Percentiles rank a stretch among this genome's conserved stretches.
Conservation (phyloP, 768 basidiomycete genomes). For the Pleurotus sapidus region DNA sequence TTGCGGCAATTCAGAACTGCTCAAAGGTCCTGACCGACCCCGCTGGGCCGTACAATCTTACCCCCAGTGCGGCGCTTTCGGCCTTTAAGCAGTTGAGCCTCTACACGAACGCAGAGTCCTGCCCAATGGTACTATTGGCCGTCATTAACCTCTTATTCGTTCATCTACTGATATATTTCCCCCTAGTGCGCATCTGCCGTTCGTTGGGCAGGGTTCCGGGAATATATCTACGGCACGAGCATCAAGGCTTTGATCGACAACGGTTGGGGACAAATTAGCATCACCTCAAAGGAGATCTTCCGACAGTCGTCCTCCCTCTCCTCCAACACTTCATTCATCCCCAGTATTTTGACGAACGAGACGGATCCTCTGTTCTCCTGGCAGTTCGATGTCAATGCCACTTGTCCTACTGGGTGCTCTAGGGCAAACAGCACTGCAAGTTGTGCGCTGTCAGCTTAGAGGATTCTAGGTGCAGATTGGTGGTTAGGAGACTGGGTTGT, state of each 20-base stretch:
- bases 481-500: no score
- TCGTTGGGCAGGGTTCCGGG: conserved; percentile 15
- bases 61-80: conserved; percentile 8
- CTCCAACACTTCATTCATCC: conserved; percentile 10
- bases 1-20: conserved; percentile 16
- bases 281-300: conserved; percentile 13
- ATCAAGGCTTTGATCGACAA: conserved; percentile 11
- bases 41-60: conserved; percentile 12
- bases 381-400: conserved; percentile 14
- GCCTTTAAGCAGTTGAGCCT: conserved; percentile 11
- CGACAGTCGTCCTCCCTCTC: conserved; percentile 13
- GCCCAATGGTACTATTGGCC: conserved; percentile 11
- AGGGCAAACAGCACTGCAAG: neutral
- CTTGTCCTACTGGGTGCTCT: conserved; percentile 14
- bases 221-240: conserved; percentile 17
- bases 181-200: conserved; percentile 16
- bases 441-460: no score
- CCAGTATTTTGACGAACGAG: conserved; percentile 16
- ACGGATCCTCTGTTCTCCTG: conserved; percentile 14
- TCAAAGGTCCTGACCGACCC: conserved; percentile 14
- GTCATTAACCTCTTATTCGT: no score
- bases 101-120: conserved; percentile 15
- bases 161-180: no score
- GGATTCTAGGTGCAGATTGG: no score
- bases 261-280: conserved; percentile 16